Conservation (phyloP, 345 rosid species). For the Toxicodendron radicans region DNA sequence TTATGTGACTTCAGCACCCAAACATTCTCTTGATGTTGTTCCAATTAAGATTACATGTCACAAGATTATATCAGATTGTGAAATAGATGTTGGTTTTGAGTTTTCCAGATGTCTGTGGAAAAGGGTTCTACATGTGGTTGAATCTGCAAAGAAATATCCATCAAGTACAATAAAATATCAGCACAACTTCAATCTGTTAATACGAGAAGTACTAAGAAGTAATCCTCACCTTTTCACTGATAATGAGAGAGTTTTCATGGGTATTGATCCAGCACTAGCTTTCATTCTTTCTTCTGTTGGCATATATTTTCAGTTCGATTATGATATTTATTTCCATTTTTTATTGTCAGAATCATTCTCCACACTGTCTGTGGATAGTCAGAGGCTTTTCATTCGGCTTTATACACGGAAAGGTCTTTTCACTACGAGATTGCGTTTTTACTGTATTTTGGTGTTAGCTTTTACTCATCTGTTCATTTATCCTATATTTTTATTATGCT, state of each 20-base stretch:
- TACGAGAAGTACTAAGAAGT: conserved; percentile 64
- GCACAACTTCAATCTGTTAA: conserved; percentile 60
- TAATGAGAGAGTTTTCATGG: conserved; percentile 64
- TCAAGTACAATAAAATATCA: conserved; percentile 60
- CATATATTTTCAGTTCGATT: background rate
- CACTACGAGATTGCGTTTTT: background rate
- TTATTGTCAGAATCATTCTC: conserved; percentile 65
- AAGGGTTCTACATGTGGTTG: conserved; percentile 55
- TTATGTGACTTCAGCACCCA: conserved; percentile 53
- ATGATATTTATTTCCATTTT: conserved; percentile 16
- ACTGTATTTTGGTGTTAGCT: background rate
- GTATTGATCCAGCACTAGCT: conserved; percentile 34
- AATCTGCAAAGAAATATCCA: conserved; percentile 43
- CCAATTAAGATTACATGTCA: conserved; percentile 56
- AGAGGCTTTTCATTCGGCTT: conserved; percentile 86
- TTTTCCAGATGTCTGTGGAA: conserved; percentile 54
- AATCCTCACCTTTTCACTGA: conserved; percentile 60
- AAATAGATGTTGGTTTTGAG: conserved; percentile 30
- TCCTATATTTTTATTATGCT: background rate
- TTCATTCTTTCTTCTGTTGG: conserved; percentile 7
- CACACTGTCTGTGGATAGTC: conserved; percentile 66
- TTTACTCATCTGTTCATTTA: conserved; percentile 1
- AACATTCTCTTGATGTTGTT: conserved; percentile 53
- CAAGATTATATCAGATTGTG: conserved; percentile 28
- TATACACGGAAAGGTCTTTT: conserved; percentile 74